These are phyloP conservation scores for Cercospora berteroae DNA, from an alignment of 2,329 filamentous ascomycete species.

Conservation along the genomic window DNA sequence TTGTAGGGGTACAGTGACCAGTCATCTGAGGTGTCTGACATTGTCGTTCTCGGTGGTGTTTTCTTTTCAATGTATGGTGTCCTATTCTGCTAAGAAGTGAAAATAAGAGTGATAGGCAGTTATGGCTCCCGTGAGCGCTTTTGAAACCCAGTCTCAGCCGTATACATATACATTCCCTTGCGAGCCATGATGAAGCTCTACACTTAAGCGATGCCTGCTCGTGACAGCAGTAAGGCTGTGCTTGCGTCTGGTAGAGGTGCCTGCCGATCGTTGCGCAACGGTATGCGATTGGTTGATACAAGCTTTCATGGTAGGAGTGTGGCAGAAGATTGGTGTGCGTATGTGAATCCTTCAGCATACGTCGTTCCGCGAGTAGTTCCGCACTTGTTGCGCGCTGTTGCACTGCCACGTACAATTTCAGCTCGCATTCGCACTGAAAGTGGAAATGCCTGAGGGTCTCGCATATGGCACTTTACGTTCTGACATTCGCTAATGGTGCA, in stretches of 20 bases:
- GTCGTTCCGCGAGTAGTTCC: neutral
- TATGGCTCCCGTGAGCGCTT: neutral
- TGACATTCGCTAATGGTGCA: neutral
- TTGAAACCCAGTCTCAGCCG: neutral
- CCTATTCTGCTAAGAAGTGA: neutral
- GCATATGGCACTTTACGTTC: neutral
- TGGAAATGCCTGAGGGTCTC: neutral
- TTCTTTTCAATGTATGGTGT: neutral
- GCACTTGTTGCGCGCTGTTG: neutral
- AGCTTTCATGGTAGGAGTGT: neutral
- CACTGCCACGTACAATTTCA: slow-evolving; percentile 1
- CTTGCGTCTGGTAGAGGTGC: neutral
- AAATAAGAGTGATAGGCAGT: neutral
- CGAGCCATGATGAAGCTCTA: neutral
- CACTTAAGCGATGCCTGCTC: neutral
- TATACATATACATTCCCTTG: neutral
- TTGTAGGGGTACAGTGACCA: slow-evolving; percentile 33
- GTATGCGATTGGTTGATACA: neutral
- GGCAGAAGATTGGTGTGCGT: neutral
- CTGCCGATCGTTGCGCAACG: slow-evolving; percentile 1
- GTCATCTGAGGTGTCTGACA: slow-evolving; percentile 10
- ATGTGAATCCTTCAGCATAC: neutral
- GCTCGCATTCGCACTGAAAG: slow-evolving; percentile 1
- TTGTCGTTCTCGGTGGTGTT: neutral
- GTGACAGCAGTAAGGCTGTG: slow-evolving; percentile 4